These are phyloP conservation scores for Haematococcus lacustris DNA, from an alignment of 139 green algal species.

Conservation along the genomic window DNA sequence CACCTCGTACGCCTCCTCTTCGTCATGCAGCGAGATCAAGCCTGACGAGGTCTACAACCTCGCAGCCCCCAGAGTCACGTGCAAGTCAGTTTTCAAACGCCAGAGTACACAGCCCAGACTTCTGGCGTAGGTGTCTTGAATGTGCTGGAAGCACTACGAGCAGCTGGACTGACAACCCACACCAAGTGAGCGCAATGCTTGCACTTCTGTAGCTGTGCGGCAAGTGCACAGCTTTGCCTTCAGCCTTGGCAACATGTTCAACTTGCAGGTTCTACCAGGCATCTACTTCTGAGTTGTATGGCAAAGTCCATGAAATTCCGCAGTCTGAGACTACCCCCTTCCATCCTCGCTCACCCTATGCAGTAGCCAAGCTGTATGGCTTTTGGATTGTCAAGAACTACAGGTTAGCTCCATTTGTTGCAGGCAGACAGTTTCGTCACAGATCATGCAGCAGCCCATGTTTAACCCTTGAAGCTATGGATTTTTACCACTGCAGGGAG, in stretches of 20 bases:
- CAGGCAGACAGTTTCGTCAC: too few relatives aligned
- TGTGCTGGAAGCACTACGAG: conserved; percentile 60
- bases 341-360: conserved; percentile 71
- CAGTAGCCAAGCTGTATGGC: conserved; percentile 65
- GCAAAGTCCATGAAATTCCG: conserved; percentile 63
- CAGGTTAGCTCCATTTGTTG: too few relatives aligned
- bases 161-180: conserved; percentile 31
- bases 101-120: conserved; percentile 64
- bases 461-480: too few relatives aligned
- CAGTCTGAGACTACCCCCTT: conserved; percentile 65
- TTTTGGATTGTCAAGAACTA: conserved; percentile 40
- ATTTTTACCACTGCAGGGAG: conserved; percentile 43
- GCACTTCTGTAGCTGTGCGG: too few relatives aligned
- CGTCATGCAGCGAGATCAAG: not conserved
- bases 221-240: too few relatives aligned
- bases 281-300: conserved; percentile 72
- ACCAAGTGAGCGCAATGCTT: too few relatives aligned
- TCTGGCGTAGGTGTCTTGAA: conserved; percentile 46
- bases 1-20: not conserved
- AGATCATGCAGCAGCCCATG: too few relatives aligned
- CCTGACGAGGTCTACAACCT: conserved; percentile 77
- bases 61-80: conserved; percentile 65
- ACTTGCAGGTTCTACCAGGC: conserved; percentile 71
- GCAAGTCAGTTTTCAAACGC: conserved; percentile 71
- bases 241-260: too few relatives aligned